Conservation (phyloP, 768 basidiomycete species). For the Pleurotus giganteus region DNA sequence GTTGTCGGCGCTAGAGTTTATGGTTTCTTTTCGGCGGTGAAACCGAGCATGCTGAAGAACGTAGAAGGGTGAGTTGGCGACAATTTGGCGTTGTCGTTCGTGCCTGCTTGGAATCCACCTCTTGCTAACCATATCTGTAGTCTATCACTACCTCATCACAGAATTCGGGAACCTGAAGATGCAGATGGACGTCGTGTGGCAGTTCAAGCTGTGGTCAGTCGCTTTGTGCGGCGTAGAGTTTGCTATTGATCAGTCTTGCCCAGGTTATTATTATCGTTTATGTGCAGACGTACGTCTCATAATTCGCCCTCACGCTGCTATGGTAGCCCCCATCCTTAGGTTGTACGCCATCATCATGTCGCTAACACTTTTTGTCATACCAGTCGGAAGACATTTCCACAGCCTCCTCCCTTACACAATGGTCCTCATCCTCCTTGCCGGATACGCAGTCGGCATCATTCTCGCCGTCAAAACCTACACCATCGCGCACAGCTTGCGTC, state of each 20-base stretch:
- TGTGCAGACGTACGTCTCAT: constrained; percentile 22
- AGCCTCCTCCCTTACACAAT: constrained; percentile 8
- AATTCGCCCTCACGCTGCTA: neutral
- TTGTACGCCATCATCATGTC: constrained; percentile 21
- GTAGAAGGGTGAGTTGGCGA: constrained; percentile 69
- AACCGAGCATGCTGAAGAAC: constrained; percentile 64
- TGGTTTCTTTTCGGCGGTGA: constrained; percentile 81
- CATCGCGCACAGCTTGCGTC: neutral
- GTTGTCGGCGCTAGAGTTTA: constrained; percentile 61
- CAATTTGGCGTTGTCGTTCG: constrained; percentile 69
- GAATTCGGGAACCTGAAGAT: constrained; percentile 22
- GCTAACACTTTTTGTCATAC: neutral
- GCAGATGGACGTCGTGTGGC: neutral
- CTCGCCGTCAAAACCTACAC: neutral
- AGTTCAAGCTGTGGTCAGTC: constrained; percentile 18
- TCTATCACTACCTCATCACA: constrained; percentile 24
- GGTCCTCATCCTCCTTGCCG: neutral
- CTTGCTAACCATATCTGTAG: constrained; percentile 23
- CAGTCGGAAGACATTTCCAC: constrained; percentile 10
- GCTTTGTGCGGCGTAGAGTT: neutral
- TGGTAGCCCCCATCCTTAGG: constrained; percentile 5
- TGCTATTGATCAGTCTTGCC: neutral
- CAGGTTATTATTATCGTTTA: constrained; percentile 25
- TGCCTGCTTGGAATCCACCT: constrained; percentile 62
- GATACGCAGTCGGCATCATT: constrained; percentile 1